Base-by-base conservation (phyloP, 176 grass and related monocot genomes). In the Oryza nivara region DNA sequence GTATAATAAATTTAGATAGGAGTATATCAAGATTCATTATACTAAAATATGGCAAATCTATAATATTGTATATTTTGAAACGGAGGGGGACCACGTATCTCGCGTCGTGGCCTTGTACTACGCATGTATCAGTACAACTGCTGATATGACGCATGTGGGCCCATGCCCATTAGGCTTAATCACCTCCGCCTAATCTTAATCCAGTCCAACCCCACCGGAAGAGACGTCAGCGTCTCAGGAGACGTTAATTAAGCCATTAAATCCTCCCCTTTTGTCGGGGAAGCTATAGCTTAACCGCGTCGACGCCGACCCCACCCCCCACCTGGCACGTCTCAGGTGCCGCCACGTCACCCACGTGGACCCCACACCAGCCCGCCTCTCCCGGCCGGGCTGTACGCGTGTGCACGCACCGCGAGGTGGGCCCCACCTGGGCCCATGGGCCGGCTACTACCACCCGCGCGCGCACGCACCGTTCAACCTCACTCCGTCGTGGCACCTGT, bases 201-300 rank as follows among this genome's bases (percentile, higher is more conserved):
- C 54, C 20, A 2, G 20, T 2, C 54, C 9, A 6, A 52, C 14
- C 49, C 49, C 14, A 6, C 49, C 49, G 49, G 51, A 25, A 25
- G 25, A 80, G 7, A 9, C 14, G n/a, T 74, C 70, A 6, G 2
- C 28, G 1, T 86, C 77, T n/a, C 32, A 38, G 16, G 70, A 19
- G 75, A 7, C 51, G 52, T 11, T 41, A 56, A 83, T 46, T 10
- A 84, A 60, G 49, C 26, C 35, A 68, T 38, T 35, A 67, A 51
- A 6, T 6, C 47, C 8, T 23, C 25, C 73, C 74, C 40, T 8
- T 68, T 69, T 46, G 6, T 8, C 72, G 67, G 23, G 66, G 43
- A 54, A 41, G 7, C 38, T 36, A 36, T 40, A 49, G 77, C 73
- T 82, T 82, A 89, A 86, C 78, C 77, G 72, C 54, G 78, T 77